phyloP scores from a whole-genome alignment of 164 flowering plant species.

The Dillenia turbinata region DNA sequence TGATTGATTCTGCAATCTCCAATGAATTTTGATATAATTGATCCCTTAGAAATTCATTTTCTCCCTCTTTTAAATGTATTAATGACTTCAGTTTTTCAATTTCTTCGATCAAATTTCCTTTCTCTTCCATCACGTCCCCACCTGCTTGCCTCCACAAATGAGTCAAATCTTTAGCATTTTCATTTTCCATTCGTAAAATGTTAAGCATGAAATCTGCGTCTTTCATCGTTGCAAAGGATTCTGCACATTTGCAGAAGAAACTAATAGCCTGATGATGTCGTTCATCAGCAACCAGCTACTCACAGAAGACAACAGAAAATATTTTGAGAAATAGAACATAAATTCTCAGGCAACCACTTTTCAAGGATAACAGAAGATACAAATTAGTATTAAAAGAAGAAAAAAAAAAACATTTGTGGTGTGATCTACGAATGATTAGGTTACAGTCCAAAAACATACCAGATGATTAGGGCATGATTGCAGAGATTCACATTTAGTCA shows the following conservation, averaged over 20 bases:
- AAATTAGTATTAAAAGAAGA: no score
- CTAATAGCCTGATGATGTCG: slow-evolving; percentile 21
- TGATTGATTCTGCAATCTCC: slow-evolving; percentile 33
- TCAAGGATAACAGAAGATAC: no score
- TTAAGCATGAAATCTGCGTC: slow-evolving; percentile 75
- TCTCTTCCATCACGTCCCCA: slow-evolving; percentile 46
- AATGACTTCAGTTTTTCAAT: slow-evolving; percentile 46
- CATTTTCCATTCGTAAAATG: slow-evolving; percentile 52
- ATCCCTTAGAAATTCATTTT: slow-evolving; percentile 32
- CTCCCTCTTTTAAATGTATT: slow-evolving; percentile 36
- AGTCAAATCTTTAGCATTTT: slow-evolving; percentile 40
- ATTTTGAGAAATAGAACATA: no score
- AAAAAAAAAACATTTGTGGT: no score
- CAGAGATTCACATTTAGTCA: no score
- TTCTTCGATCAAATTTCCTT: slow-evolving; percentile 46
- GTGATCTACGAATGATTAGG: no score
- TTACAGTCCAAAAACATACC: no score
- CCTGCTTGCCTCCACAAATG: slow-evolving; percentile 49
- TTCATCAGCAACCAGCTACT: slow-evolving; percentile 21
- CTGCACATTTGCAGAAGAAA: slow-evolving; percentile 59
- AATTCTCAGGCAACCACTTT: no score
- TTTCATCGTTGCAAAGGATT: slow-evolving; percentile 55
- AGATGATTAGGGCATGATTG: no score
- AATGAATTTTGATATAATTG: slow-evolving; percentile 21
- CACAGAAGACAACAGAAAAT: no score